Conservation (phyloP, 805 yeast species). For the Torulaspora maleeae region DNA sequence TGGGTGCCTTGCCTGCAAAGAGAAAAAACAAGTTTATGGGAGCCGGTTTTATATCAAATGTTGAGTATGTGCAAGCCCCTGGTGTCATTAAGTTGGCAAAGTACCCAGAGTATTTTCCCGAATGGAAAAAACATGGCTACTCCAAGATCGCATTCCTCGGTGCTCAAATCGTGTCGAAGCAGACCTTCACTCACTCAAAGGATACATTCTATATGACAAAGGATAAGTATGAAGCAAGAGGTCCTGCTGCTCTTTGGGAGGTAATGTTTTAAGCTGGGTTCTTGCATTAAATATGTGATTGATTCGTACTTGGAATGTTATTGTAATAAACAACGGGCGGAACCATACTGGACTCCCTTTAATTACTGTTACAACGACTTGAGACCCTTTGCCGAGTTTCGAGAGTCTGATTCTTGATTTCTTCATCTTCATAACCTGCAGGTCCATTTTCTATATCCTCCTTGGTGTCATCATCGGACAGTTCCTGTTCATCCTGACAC, state of each 20-base stretch:
- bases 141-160: slow-evolving; percentile 78
- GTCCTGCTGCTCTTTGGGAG: slow-evolving; percentile 83
- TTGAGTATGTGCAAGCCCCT: slow-evolving; percentile 64
- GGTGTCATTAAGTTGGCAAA: slow-evolving; percentile 62
- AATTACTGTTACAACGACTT: background rate
- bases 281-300: background rate
- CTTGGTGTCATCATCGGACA: slow-evolving; percentile 2
- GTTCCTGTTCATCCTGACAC: slow-evolving; percentile 38
- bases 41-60: slow-evolving; percentile 29
- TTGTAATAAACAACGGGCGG: background rate
- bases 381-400: background rate
- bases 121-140: slow-evolving; percentile 82
- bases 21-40: slow-evolving; percentile 29
- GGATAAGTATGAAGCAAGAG: slow-evolving; percentile 68
- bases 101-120: slow-evolving; percentile 88
- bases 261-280: slow-evolving; percentile 31
- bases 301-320: background rate
- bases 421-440: background rate
- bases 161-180: slow-evolving; percentile 82
- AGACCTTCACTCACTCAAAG: slow-evolving; percentile 60
- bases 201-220: slow-evolving; percentile 65
- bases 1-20: slow-evolving; percentile 33
- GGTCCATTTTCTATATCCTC: slow-evolving; percentile 8
- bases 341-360: too few relatives aligned
- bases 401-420: background rate